Evolutionary conservation across 768 basidiomycete species (phyloP).

Genomic region (Lepiota venenata): DNA sequence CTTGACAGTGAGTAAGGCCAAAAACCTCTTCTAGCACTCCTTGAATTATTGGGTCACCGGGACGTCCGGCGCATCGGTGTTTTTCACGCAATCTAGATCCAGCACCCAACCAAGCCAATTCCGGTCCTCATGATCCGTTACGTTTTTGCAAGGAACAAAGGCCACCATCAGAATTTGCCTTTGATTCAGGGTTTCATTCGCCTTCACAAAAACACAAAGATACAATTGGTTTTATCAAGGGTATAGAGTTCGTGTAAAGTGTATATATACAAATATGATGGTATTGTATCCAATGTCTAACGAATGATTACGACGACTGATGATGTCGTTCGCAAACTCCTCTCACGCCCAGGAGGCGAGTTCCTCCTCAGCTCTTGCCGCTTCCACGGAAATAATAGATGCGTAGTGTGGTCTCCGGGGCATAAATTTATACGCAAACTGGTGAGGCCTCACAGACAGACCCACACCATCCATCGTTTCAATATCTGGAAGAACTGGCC

Average conservation of each 20-base stretch:
- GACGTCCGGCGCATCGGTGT: too few relatives aligned
- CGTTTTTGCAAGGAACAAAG: too few relatives aligned
- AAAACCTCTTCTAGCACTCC: too few relatives aligned
- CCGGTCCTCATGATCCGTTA: too few relatives aligned
- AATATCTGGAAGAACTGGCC: conserved; percentile 15
- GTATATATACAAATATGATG: neutral
- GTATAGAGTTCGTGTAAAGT: neutral
- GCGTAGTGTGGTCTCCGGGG: conserved; percentile 8
- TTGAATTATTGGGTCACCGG: too few relatives aligned
- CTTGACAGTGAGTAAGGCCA: too few relatives aligned
- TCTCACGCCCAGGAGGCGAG: conserved; percentile 8
- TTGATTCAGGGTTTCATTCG: too few relatives aligned
- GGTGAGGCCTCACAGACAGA: conserved; percentile 17
- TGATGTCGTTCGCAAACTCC: neutral
- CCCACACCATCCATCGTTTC: conserved; percentile 17
- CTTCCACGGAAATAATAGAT: conserved; percentile 14
- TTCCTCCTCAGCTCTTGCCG: conserved; percentile 13
- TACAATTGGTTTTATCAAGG: neutral
- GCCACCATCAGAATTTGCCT: too few relatives aligned
- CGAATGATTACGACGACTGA: neutral
- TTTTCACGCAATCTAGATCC: too few relatives aligned
- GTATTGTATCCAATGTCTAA: neutral
- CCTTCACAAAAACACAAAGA: neutral
- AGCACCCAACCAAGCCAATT: too few relatives aligned
- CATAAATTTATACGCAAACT: conserved; percentile 17